A percentile compares a stretch with the other conserved stretches of the same genome.
phyloP scores from a whole-genome alignment of 2,329 filamentous ascomycete species.

The Fusarium newnesense region DNA sequence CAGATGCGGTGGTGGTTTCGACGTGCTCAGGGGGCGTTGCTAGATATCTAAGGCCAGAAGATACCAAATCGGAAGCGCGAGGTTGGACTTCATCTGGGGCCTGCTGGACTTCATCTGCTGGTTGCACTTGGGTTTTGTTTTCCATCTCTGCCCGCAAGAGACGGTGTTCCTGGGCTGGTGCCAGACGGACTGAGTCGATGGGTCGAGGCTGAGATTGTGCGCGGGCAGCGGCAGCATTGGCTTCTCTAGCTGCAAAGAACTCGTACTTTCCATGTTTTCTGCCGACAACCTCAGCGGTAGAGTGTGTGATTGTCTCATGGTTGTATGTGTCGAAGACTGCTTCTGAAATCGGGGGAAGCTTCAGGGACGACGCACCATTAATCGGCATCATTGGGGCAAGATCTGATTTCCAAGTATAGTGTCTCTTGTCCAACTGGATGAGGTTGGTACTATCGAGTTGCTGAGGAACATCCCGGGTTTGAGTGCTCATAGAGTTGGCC shows the following conservation, averaged over 20 bases:
- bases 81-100: not conserved
- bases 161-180: not conserved
- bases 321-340: constrained; percentile 8
- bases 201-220: not conserved
- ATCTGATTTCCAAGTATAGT: constrained; percentile 4
- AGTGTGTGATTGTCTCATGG: not conserved
- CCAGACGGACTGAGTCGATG: not conserved
- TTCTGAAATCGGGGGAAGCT: constrained; percentile 36
- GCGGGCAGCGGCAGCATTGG: constrained; percentile 37
- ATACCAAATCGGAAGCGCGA: constrained; percentile 35
- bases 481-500: not conserved
- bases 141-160: not conserved
- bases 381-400: constrained; percentile 13
- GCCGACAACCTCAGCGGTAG: constrained; percentile 47
- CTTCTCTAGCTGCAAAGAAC: constrained; percentile 54
- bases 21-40: constrained; percentile 14
- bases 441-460: not conserved
- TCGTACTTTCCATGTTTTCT: constrained; percentile 52
- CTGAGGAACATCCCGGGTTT: not conserved
- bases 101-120: not conserved
- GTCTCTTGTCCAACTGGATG: not conserved
- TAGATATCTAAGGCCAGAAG: constrained; percentile 49
- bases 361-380: not conserved
- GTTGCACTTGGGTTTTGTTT: not conserved
- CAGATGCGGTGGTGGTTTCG: constrained; percentile 1